Percentiles rank a stretch among this genome's conserved stretches.
Evolutionary conservation across 2,329 filamentous ascomycete species (phyloP).

Genomic region (Colletotrichum spinosum): DNA sequence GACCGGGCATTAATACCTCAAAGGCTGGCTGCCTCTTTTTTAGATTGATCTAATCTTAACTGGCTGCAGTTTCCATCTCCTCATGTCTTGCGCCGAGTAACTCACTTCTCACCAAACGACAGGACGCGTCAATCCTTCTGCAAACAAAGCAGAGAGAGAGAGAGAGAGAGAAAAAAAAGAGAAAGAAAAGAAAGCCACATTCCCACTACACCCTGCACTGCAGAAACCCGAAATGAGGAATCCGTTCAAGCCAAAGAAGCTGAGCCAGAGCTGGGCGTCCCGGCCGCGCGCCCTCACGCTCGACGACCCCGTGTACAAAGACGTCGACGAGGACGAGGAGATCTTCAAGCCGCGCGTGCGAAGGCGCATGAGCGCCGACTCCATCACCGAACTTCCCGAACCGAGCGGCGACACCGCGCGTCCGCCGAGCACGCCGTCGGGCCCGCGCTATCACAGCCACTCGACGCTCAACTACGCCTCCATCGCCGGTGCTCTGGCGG

Average conservation of each 20-base stretch:
- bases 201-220: too few relatives aligned
- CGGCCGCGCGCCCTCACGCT: constrained; percentile 11
- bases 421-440: neutral
- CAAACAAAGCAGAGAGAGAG: too few relatives aligned
- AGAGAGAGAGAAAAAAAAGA: too few relatives aligned
- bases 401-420: neutral
- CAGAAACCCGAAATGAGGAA: constrained; percentile 5
- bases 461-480: constrained; percentile 4
- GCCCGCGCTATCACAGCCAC: neutral
- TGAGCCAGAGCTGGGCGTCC: constrained; percentile 10
- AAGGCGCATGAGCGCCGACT: neutral
- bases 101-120: too few relatives aligned
- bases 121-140: too few relatives aligned
- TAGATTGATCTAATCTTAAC: too few relatives aligned
- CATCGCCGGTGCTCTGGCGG: constrained; percentile 7
- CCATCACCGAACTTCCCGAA: neutral
- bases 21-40: too few relatives aligned
- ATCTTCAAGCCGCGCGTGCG: constrained; percentile 1
- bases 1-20: too few relatives aligned
- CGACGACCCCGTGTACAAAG: constrained; percentile 18
- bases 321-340: constrained; percentile 8
- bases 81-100: too few relatives aligned
- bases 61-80: too few relatives aligned
- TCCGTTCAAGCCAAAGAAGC: constrained; percentile 17
- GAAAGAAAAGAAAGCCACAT: too few relatives aligned